Base-by-base conservation (phyloP, 2,329 filamentous ascomycete genomes). In the Aspergillus neoniger region DNA sequence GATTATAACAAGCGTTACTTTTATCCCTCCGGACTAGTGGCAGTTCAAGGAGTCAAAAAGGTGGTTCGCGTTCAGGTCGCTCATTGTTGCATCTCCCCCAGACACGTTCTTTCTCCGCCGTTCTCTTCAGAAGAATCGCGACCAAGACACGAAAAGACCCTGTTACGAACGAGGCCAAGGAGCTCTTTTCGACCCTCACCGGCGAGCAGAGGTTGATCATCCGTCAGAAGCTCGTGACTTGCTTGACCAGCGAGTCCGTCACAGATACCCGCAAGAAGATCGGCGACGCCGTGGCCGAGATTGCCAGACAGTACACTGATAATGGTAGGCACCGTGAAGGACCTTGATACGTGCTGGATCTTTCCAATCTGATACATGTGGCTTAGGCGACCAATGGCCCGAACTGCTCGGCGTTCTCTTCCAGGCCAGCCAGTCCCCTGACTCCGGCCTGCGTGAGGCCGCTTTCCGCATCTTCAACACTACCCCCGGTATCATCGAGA, bases 381-480 rank as follows among this genome's bases (percentile, higher is more conserved):
- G 38, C 17, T 28, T 75, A 96, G 92, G 87, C 69, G 87, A 95
- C 64, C 83, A 88, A 74, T 99, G 95, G 95, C 88, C 91, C 48
- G 95, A 98, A 72, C 86, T 99, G 41, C 85, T 99, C 28, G 87
- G 86, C 39, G 88, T 89, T 19, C 84, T 99, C 52, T 97, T 97
- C 81, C 88, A 92, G 70, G 87, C 96, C 41, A 98, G 94, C 77
- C 92, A 96, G 76, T 93, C 92, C 21, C 82, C 85, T 56, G 91
- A 97, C 63, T 80, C 90, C 30, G 89, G 90, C 65, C 90, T 96
- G 80, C 89, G 95, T 64, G 95, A 98, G 80, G 92, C 90, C 51
- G 92, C 95, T 17, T 99, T 95, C 81, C 88, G 95, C 64, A 95
- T 99, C 71, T 97, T 99, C 76, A 90, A 93, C 48, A 94, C 93